A percentile compares a stretch with the other conserved stretches of the same genome.
These are phyloP conservation scores for Cynara cardunculus DNA, from an alignment of 129 eudicot species.

Conservation along the genomic window DNA sequence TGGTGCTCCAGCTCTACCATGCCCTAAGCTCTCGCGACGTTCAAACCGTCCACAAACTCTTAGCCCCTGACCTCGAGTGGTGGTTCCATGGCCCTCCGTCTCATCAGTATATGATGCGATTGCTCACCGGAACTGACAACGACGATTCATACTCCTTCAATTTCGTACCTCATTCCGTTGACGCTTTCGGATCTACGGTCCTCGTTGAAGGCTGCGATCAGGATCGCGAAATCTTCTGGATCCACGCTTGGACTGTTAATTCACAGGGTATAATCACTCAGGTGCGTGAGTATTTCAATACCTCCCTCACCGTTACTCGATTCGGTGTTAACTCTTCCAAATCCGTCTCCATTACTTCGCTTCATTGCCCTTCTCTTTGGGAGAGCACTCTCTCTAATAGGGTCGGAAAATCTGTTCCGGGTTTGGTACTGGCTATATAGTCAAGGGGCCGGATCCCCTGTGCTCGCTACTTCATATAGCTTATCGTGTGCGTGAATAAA, in stretches of 20 bases:
- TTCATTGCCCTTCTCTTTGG: constrained; percentile 81
- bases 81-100: constrained; percentile 99
- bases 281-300: constrained; percentile 90
- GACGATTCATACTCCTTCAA: constrained; percentile 29
- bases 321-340: constrained; percentile 25
- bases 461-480: not conserved
- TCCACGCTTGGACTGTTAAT: constrained; percentile 96
- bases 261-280: constrained; percentile 81
- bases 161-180: constrained; percentile 59
- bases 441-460: not conserved
- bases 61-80: constrained; percentile 97
- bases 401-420: constrained; percentile 92
- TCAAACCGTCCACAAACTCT: constrained; percentile 53
- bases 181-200: constrained; percentile 74
- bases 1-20: constrained; percentile 93
- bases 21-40: constrained; percentile 93
- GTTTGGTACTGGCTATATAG: constrained; percentile 78
- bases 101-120: constrained; percentile 94
- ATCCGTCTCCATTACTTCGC: constrained; percentile 36
- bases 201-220: constrained; percentile 86
- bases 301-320: constrained; percentile 71
- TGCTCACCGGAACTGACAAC: constrained; percentile 69
- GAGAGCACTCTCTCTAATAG: constrained; percentile 65
- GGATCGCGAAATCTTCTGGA: constrained; percentile 65
- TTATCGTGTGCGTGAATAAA: constrained; percentile 24